phyloP scores from a whole-genome alignment of 1,284 basidiomycete species.

The Vanrija humicola region DNA sequence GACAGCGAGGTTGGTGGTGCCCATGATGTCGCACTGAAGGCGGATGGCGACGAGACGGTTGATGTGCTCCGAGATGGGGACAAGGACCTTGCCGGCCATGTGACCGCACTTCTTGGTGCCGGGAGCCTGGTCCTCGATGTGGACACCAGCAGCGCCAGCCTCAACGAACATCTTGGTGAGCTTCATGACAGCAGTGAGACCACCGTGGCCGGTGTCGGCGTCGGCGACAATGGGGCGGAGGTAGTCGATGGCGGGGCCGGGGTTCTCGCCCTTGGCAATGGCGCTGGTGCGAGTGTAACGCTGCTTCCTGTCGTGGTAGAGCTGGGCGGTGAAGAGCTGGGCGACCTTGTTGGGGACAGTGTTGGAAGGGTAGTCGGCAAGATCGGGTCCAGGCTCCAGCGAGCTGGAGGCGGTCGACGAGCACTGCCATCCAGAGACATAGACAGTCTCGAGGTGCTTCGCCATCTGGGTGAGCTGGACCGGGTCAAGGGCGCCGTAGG shows the following conservation, averaged over 20 bases:
- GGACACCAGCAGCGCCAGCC: conserved; percentile 66
- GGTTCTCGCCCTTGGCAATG: conserved; percentile 52
- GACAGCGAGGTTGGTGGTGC: conserved; percentile 69
- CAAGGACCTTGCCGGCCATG: conserved; percentile 68
- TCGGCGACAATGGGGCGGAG: conserved; percentile 90
- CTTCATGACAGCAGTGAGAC: conserved; percentile 93
- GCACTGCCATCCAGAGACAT: conserved; percentile 95
- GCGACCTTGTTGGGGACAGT: conserved; percentile 63
- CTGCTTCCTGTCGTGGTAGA: conserved; percentile 62
- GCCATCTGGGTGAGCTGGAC: conserved; percentile 97
- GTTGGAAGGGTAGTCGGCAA: conserved; percentile 70
- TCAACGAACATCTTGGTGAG: conserved; percentile 76
- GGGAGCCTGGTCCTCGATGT: conserved; percentile 73
- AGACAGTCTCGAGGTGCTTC: conserved; percentile 86
- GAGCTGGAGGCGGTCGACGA: conserved; percentile 83
- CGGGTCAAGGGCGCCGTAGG: conserved; percentile 96
- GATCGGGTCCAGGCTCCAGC: conserved; percentile 96
- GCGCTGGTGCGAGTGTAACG: conserved; percentile 59
- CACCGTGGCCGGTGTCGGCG: conserved; percentile 71
- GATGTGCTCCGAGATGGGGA: conserved; percentile 70
- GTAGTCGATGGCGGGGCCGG: conserved; percentile 64
- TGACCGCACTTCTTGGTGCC: conserved; percentile 57
- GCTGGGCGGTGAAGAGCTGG: conserved; percentile 60
- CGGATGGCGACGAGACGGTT: conserved; percentile 73
- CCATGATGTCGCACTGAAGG: conserved; percentile 75